phyloP scores from a whole-genome alignment of 2,329 filamentous ascomycete genomes.

The Alternaria gansuensis region DNA sequence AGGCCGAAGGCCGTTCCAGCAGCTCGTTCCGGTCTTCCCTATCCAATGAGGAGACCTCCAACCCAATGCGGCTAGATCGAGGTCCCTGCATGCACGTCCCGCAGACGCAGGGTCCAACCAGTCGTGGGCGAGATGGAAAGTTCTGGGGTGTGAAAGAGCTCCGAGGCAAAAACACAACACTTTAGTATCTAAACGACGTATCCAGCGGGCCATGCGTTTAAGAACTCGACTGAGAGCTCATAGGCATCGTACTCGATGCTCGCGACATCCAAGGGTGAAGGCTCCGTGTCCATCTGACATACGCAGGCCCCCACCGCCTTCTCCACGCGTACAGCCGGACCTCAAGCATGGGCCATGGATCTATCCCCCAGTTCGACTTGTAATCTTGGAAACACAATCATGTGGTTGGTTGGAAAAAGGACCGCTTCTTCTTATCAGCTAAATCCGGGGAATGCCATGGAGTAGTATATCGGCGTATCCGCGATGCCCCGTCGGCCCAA shows the following conservation, averaged over 20 bases:
- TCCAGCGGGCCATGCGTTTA: fast-evolving
- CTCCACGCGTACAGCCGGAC: conserved; percentile 4
- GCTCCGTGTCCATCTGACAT: neutral
- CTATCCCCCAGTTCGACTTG: conserved; percentile 4
- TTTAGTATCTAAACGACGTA: too few species aligned
- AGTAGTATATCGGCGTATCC: conserved; percentile 9
- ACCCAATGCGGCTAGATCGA: neutral
- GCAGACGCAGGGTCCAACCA: conserved; percentile 15
- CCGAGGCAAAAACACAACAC: neutral
- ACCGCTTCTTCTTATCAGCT: conserved; percentile 5
- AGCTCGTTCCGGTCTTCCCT: conserved; percentile 1
- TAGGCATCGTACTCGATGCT: neutral
- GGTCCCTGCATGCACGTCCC: conserved; percentile 17
- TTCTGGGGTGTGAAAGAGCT: conserved; percentile 2
- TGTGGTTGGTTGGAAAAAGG: conserved; percentile 1
- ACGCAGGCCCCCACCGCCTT: conserved; percentile 5
- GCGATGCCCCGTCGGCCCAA: conserved; percentile 6
- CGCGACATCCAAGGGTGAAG: fast-evolving
- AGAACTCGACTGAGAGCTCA: fast-evolving
- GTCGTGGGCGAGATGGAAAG: conserved; percentile 12
- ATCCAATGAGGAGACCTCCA: neutral
- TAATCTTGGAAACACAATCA: conserved; percentile 1
- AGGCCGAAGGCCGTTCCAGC: conserved; percentile 1
- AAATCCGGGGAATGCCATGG: neutral
- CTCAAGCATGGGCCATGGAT: conserved; percentile 4